Conservation (phyloP, 352 stramenopile species). For the Aphanomyces euteiches region DNA sequence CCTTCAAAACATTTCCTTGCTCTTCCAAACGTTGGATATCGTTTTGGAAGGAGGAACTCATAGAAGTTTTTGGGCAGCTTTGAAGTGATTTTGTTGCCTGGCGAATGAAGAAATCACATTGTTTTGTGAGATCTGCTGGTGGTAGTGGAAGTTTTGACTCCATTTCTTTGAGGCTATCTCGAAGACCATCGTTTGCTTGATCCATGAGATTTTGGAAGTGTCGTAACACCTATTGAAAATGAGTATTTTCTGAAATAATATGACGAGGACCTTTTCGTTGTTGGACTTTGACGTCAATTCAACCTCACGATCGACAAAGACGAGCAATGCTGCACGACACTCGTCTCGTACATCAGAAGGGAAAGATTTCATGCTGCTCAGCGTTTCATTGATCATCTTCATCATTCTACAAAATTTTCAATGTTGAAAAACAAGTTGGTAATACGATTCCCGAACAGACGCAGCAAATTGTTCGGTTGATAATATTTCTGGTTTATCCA, state of each 20-base stretch:
- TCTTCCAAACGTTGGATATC: constrained; percentile 25
- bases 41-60: background rate
- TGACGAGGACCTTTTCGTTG: constrained; percentile 15
- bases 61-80: constrained; percentile 21
- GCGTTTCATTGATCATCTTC: constrained; percentile 50
- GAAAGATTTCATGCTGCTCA: constrained; percentile 47
- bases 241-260: background rate
- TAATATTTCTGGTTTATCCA: constrained; percentile 52
- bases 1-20: constrained; percentile 21
- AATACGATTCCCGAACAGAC: constrained; percentile 32
- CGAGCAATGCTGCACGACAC: constrained; percentile 5
- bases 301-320: constrained; percentile 24
- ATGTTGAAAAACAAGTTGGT: constrained; percentile 41
- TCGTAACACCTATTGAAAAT: constrained; percentile 7
- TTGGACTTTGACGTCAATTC: constrained; percentile 21
- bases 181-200: background rate
- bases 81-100: background rate
- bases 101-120: constrained; percentile 9
- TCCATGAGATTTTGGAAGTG: constrained; percentile 26
- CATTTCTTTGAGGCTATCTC: background rate
- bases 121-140: background rate
- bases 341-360: constrained; percentile 39
- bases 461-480: constrained; percentile 46
- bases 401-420: constrained; percentile 12
- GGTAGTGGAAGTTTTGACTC: constrained; percentile 15